Percentiles rank a stretch among this genome's conserved stretches.
Evolutionary conservation across 2,329 filamentous ascomycete genomes (phyloP).

Genomic region (Colletotrichum euphorbiae): DNA sequence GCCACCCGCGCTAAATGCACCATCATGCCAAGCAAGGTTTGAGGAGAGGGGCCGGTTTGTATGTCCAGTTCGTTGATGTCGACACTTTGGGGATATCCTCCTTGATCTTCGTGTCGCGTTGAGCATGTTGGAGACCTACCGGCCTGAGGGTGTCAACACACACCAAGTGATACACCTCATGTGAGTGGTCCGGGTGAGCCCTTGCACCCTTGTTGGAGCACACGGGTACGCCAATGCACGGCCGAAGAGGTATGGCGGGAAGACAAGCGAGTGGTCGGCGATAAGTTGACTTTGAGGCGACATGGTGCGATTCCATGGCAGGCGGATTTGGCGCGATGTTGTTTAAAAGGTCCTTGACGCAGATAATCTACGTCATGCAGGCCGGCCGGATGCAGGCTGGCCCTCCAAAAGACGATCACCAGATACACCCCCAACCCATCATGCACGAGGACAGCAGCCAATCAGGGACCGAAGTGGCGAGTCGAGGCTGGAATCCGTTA

Average conservation of each 20-base stretch:
- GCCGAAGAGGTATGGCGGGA: constrained; percentile 31
- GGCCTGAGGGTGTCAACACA: neutral
- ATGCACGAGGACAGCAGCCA: constrained; percentile 25
- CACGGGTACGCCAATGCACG: constrained; percentile 39
- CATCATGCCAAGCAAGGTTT: neutral
- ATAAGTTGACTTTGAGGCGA: constrained; percentile 2
- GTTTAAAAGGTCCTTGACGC: constrained; percentile 30
- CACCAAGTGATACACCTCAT: constrained; percentile 2
- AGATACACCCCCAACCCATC: constrained; percentile 40
- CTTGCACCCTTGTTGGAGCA: constrained; percentile 25
- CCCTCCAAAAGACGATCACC: constrained; percentile 39
- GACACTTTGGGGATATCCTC: neutral
- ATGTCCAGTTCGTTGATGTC: neutral
- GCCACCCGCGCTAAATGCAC: constrained; percentile 32
- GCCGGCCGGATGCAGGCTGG: constrained; percentile 29
- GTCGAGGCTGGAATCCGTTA: constrained; percentile 15
- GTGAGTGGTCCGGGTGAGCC: constrained; percentile 37
- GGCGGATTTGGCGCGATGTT: constrained; percentile 28
- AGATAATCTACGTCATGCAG: constrained; percentile 40
- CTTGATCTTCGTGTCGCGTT: neutral
- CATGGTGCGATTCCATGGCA: constrained; percentile 5
- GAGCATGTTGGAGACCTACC: neutral
- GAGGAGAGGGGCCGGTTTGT: constrained; percentile 3
- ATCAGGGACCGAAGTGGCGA: constrained; percentile 1
- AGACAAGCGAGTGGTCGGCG: constrained; percentile 36